Evolutionary conservation across 2,329 filamentous ascomycete species (phyloP).

Genomic region (Cytospora paraplurivora): DNA sequence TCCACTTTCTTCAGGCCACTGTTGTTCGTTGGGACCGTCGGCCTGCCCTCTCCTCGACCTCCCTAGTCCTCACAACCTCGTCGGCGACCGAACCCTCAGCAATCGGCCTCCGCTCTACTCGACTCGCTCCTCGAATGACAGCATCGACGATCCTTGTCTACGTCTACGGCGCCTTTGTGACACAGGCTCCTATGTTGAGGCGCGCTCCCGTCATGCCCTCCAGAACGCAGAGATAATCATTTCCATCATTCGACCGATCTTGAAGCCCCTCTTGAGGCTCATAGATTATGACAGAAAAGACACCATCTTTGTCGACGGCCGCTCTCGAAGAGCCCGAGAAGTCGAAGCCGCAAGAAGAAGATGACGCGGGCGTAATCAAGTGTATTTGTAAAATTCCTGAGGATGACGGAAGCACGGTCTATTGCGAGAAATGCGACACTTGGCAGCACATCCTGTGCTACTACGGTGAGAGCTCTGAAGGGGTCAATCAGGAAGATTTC

Average conservation of each 20-base stretch:
- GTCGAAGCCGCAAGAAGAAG: conserved; percentile 68
- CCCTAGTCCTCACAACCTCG: conserved; percentile 8
- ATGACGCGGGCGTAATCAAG: conserved; percentile 86
- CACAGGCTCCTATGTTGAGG: conserved; percentile 38
- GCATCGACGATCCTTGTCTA: conserved; percentile 26
- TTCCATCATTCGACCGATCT: conserved; percentile 43
- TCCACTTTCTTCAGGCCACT: conserved; percentile 7
- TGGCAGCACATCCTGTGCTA: conserved; percentile 99
- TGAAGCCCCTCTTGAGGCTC: conserved; percentile 46
- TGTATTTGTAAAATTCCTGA: conserved; percentile 93
- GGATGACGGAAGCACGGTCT: conserved; percentile 97
- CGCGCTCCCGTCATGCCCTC: conserved; percentile 61
- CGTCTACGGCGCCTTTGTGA: conserved; percentile 28
- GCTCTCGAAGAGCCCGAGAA: conserved; percentile 44
- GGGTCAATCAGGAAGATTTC: conserved; percentile 66
- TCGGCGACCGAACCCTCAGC: conserved; percentile 23
- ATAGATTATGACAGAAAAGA: conserved; percentile 65
- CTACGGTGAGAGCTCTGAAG: conserved; percentile 73
- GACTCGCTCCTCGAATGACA: conserved; percentile 19
- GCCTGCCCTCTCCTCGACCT: conserved; percentile 5
- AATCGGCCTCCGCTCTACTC: conserved; percentile 7
- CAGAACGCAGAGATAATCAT: conserved; percentile 54
- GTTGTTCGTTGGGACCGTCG: conserved; percentile 12
- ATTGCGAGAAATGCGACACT: conserved; percentile 92
- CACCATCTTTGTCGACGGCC: conserved; percentile 54